A percentile compares a stretch with the other conserved stretches of the same genome.
Evolutionary conservation across 768 basidiomycete species (phyloP).

Genomic region (Lentinus brumalis): DNA sequence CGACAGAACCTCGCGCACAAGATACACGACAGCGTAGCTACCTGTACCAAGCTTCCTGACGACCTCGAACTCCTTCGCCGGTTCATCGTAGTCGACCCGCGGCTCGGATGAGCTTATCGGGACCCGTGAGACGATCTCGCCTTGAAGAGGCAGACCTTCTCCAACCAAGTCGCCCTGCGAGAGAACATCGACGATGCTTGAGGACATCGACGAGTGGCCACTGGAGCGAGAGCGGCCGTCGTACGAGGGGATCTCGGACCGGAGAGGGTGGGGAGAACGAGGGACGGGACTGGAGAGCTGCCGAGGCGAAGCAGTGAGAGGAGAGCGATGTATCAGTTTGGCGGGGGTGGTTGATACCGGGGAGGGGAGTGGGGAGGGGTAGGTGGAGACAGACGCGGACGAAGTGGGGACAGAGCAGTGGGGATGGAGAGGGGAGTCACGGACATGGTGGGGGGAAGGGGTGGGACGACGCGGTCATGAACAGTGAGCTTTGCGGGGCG

Average conservation of each 20-base stretch:
- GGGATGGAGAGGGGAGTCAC: constrained; percentile 35
- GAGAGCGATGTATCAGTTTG: constrained; percentile 26
- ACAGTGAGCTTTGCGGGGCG: constrained; percentile 24
- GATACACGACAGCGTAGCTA: constrained; percentile 92
- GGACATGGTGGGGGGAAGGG: constrained; percentile 22
- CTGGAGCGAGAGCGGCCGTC: constrained; percentile 19
- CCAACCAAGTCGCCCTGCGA: constrained; percentile 74
- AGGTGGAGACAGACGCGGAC: constrained; percentile 34
- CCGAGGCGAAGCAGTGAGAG: constrained; percentile 26
- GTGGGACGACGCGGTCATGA: constrained; percentile 26
- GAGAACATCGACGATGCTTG: constrained; percentile 61
- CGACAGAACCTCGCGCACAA: constrained; percentile 71
- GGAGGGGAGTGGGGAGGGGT: constrained; percentile 38
- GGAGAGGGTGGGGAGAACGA: constrained; percentile 25
- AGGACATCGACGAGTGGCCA: constrained; percentile 36
- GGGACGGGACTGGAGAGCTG: constrained; percentile 26
- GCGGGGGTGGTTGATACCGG: constrained; percentile 27
- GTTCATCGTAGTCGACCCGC: constrained; percentile 40
- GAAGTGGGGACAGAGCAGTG: constrained; percentile 33
- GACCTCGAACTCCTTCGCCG: constrained; percentile 78
- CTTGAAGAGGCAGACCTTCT: constrained; percentile 65
- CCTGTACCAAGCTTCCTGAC: constrained; percentile 85
- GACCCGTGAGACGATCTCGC: constrained; percentile 64
- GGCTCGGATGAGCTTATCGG: constrained; percentile 42
- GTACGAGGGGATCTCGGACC: constrained; percentile 18